A percentile compares a stretch with the other conserved stretches of the same genome.
Conservation (phyloP, 768 basidiomycete species). For the Rhizopogon sp. region DNA sequence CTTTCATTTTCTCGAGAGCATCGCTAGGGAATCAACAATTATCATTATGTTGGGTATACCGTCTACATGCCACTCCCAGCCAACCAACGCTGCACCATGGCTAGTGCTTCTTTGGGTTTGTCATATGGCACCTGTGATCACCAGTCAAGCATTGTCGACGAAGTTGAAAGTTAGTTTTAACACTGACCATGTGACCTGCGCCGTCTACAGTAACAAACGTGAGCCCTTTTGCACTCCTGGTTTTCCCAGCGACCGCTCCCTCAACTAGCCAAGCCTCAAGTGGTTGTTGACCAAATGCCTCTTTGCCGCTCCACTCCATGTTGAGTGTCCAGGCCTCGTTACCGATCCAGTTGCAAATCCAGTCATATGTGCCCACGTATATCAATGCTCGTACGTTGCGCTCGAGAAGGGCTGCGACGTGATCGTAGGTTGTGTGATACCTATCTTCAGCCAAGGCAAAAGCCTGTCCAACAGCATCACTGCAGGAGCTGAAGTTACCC, state of each 20-base stretch:
- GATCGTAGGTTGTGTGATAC: constrained; percentile 23
- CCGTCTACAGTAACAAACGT: constrained; percentile 63
- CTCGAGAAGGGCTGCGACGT: constrained; percentile 55
- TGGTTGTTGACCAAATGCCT: constrained; percentile 40
- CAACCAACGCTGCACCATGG: constrained; percentile 46
- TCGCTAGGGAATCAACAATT: neutral
- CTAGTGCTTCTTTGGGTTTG: constrained; percentile 50
- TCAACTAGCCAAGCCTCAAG: constrained; percentile 58
- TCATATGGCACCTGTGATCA: constrained; percentile 51
- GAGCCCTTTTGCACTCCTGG: constrained; percentile 52
- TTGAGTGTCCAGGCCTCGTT: constrained; percentile 74
- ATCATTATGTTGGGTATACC: no score
- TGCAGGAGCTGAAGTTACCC: constrained; percentile 37
- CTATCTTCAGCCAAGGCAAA: constrained; percentile 45
- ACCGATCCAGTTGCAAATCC: constrained; percentile 77
- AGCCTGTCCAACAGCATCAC: constrained; percentile 36
- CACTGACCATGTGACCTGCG: constrained; percentile 71
- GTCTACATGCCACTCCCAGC: constrained; percentile 22
- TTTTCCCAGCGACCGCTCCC: constrained; percentile 45
- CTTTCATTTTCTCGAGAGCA: neutral
- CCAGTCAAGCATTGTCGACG: constrained; percentile 1
- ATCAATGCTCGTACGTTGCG: constrained; percentile 71
- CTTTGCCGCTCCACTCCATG: constrained; percentile 66
- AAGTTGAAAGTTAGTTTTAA: neutral
- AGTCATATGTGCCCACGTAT: constrained; percentile 72